Evolutionary conservation across 768 basidiomycete genomes (phyloP).

Genomic region (Leccinum incarnatum): DNA sequence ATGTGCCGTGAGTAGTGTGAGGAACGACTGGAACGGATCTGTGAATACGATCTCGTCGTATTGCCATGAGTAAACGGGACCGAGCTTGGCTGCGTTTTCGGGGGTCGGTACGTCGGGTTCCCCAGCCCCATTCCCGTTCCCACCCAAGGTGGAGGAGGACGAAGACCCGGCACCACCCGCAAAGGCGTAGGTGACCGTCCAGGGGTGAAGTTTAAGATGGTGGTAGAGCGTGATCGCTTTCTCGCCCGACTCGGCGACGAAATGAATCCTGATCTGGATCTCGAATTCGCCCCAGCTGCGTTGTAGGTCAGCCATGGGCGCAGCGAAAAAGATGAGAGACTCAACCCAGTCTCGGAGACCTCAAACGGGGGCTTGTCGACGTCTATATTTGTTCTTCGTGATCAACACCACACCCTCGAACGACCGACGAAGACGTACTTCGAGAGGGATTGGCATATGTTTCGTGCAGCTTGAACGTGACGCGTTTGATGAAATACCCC

Average conservation of each 20-base stretch:
- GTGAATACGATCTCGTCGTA: conserved; percentile 98
- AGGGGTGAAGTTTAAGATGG: conserved; percentile 93
- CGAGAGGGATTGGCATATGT: conserved; percentile 89
- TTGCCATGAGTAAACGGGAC: conserved; percentile 95
- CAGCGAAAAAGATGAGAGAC: conserved; percentile 12
- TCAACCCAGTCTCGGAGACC: conserved; percentile 89
- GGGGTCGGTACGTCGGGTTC: conserved; percentile 68
- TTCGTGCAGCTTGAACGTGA: conserved; percentile 97
- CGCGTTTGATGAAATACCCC: conserved; percentile 89
- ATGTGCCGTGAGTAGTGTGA: conserved; percentile 75
- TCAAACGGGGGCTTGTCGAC: conserved; percentile 93
- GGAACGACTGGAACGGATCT: conserved; percentile 87
- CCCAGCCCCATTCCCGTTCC: too few relatives aligned
- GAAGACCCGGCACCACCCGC: conserved; percentile 2
- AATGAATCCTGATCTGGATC: conserved; percentile 87
- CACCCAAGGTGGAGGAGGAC: neutral
- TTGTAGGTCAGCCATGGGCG: neutral
- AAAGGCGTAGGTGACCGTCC: conserved; percentile 47
- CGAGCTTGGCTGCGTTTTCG: conserved; percentile 61
- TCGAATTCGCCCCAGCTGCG: conserved; percentile 97
- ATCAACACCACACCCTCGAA: neutral
- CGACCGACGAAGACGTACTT: conserved; percentile 50
- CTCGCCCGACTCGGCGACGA: conserved; percentile 86
- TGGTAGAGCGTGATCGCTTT: conserved; percentile 87
- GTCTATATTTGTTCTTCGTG: conserved; percentile 42